Evolutionary conservation across 768 basidiomycete genomes (phyloP), one percentile per base, ranked within the genome.

Genomic region (Pholiota conissans): DNA sequence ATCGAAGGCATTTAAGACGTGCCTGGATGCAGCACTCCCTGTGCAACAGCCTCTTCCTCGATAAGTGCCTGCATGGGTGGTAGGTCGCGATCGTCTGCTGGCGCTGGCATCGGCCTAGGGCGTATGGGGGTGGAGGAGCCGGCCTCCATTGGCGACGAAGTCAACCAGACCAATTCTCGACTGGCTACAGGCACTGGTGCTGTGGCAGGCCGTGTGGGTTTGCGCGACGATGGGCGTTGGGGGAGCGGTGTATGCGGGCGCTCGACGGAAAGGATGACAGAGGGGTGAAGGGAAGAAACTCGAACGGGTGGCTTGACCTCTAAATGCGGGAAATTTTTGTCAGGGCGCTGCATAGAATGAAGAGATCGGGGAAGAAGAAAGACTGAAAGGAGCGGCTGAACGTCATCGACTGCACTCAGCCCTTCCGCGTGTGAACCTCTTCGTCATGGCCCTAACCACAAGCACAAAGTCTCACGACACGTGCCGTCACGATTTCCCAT

Each of bases 191-290:
- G 40, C 1, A 80, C 65, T 10, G 76, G 75, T 3, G 76, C 74
- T 13, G 76, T 76, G 8, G 75, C 73, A 29, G 76, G 75, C 39
- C 74, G 68, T 49, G 61, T 49, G 18, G 61, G 58, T 47, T 68
- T 71, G 37, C 67, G 67, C n/a, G 66, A 52, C 27, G 63, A 42
- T 11, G 60, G 35, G 45, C 63, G 63, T 47, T 66, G 63, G 20
- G 59, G 65, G 5, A 52, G 57, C 0, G 62, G 39, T 3, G 58
- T 52, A 49, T 60, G 66, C 14, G 59, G 52, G 40, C 60, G 59
- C 20, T 45, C 42, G 18, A 22, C 39, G 24, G 42, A 45, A 13
- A 45, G 42, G 20, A 45, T 18, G 20, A 56, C 56, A 7, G 29
- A 18, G 18, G 28, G 53, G 45, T 47, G 22, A 45, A 42, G 26